These are phyloP conservation scores for Aspergillus ostianus DNA, from an alignment of 495 filamentous ascomycete species.

Conservation along the genomic window DNA sequence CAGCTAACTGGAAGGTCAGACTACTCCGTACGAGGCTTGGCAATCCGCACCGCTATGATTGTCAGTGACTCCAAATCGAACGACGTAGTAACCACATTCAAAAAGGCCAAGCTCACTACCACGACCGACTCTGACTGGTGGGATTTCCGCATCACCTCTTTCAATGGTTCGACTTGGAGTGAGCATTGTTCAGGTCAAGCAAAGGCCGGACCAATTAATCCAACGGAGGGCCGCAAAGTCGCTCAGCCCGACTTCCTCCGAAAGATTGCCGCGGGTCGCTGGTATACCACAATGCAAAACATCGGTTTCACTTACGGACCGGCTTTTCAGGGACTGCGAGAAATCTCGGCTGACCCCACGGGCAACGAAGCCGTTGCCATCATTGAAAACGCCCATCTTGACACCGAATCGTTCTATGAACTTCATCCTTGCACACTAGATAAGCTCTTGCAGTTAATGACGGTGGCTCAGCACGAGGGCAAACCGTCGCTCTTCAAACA, in stretches of 20 bases:
- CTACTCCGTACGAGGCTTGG: not conserved
- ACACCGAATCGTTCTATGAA: not conserved
- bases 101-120: not conserved
- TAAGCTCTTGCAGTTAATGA: not conserved
- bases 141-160: slow-evolving; percentile 1
- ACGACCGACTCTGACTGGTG: not conserved
- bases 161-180: not conserved
- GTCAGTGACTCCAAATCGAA: not conserved
- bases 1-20: not conserved
- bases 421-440: not conserved
- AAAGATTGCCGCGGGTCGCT: not conserved
- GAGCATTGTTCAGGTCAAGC: slow-evolving; percentile 33
- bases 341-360: not conserved
- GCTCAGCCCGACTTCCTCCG: not conserved
- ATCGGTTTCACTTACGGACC: slow-evolving; percentile 8
- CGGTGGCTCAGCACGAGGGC: not conserved
- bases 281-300: not conserved
- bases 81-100: not conserved
- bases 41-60: not conserved
- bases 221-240: not conserved
- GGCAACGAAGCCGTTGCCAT: not conserved
- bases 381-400: not conserved
- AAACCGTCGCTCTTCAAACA: not conserved
- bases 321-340: slow-evolving; percentile 1
- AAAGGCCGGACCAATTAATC: not conserved